These are phyloP conservation scores for Thelonectria discophora DNA, from an alignment of 2,329 filamentous ascomycete species.

Conservation along the genomic window DNA sequence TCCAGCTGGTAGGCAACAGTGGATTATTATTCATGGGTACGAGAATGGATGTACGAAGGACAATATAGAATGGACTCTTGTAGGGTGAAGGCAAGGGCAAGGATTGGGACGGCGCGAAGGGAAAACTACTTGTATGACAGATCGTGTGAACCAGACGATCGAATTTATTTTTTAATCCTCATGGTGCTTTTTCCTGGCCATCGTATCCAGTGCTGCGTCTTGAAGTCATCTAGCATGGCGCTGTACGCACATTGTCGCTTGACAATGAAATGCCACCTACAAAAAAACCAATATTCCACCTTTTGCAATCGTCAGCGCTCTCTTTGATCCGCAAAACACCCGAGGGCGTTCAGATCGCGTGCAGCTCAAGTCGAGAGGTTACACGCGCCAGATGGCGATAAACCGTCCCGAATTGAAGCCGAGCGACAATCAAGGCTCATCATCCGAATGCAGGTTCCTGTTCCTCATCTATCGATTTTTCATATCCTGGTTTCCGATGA, in stretches of 20 bases:
- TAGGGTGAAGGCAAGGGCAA: not conserved
- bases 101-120: constrained; percentile 19
- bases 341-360: constrained; percentile 51
- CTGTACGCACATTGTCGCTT: constrained; percentile 21
- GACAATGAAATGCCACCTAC: constrained; percentile 10
- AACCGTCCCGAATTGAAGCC: constrained; percentile 40
- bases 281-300: constrained; percentile 8
- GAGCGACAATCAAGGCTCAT: constrained; percentile 54
- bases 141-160: constrained; percentile 9
- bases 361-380: constrained; percentile 49
- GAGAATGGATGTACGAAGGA: not conserved
- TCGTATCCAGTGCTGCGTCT: constrained; percentile 5
- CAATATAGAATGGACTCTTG: constrained; percentile 17
- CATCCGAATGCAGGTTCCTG: constrained; percentile 53
- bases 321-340: constrained; percentile 67
- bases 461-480: constrained; percentile 15
- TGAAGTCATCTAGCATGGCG: not conserved
- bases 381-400: constrained; percentile 39
- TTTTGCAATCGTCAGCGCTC: constrained; percentile 47
- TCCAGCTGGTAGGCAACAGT: too few species aligned
- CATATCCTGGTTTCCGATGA: not conserved
- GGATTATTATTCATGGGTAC: not conserved
- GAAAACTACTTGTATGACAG: constrained; percentile 4
- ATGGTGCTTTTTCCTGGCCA: constrained; percentile 10
- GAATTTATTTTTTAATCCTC: constrained; percentile 12